A percentile compares a stretch with the other conserved stretches of the same genome.
Conservation (phyloP, 148 eudicot genomes). For the Hydrangea macrophylla region DNA sequence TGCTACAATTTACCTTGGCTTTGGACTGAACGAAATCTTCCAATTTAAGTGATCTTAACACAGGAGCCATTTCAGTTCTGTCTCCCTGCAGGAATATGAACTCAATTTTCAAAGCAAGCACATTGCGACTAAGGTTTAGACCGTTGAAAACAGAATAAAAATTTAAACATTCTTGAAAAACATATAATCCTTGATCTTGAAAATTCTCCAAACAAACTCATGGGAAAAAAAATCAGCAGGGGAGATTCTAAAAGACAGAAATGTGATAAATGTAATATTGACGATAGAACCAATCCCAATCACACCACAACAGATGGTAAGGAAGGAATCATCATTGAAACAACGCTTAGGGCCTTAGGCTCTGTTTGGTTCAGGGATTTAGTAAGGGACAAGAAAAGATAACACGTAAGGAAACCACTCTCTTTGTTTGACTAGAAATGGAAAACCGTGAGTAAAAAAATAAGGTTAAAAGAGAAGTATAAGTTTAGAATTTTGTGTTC, state of each 20-base stretch:
- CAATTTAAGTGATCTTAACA: slow-evolving; percentile 68
- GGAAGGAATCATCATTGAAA: no score
- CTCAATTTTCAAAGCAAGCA: slow-evolving; percentile 4
- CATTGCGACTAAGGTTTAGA: background rate
- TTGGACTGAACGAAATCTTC: slow-evolving; percentile 87
- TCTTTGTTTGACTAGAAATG: no score
- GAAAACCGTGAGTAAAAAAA: no score
- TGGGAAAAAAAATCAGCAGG: background rate
- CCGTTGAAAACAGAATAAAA: background rate
- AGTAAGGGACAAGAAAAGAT: no score
- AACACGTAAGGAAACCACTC: no score
- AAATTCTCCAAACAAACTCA: background rate
- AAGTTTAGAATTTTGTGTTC: no score
- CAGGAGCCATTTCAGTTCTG: slow-evolving; percentile 31
- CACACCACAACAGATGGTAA: background rate
- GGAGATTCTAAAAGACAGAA: background rate
- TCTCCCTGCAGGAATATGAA: slow-evolving; percentile 42
- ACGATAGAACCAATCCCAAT: background rate
- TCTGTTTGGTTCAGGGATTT: no score
- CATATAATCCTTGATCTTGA: background rate
- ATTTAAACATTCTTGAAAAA: background rate
- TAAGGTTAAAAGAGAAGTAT: no score
- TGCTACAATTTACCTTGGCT: slow-evolving; percentile 58
- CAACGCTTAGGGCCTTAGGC: no score
- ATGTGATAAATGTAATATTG: background rate